Evolutionary conservation across 108 stramenopile genomes (phyloP), one percentile per base, ranked within the genome.

Genomic region (Skeletonema grethae): DNA sequence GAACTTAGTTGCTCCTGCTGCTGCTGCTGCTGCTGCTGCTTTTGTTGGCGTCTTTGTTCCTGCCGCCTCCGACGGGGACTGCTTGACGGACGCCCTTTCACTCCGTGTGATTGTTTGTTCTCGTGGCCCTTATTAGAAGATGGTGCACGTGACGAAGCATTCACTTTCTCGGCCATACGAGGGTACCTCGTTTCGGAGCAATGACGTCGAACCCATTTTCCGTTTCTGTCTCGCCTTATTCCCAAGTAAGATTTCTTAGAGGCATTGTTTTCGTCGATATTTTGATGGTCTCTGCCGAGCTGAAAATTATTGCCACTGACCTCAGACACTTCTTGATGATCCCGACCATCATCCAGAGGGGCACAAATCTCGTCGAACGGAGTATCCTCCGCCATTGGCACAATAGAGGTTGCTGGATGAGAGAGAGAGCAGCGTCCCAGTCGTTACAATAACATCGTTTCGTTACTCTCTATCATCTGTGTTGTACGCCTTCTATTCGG

Each of bases 101-200:
- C 41, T 43, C 5, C 41, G 11, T 9, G 12, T 39, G 38, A 12
- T 39, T 48, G 46, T 13, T 48, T 48, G 50, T 53, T 22, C 50
- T 53, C 22, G 50, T 43, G 41, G 24, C 22, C 50, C 24, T 24
- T 53, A 22, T 24, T 53, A 24, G 48, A 7, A 3, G 63, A 57
- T 41, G 12, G 15, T n/a, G 29, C 18, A 32, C 38, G 35, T 13
- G 71, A 35, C 22, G 72, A 64, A 7, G 36, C 28, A 3, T 63
- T 53, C 1, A 31, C 63, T 7, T 55, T 45, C 13, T 61, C 66
- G 13, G 73, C 73, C 65, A 75, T 36, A 53, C 66, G 73, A 13
- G 73, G 73, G 61, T 65, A 75, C 50, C 73, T 59, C 45, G 61
- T 75, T 61, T 75, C 65, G 6, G 73, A 75, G 25, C 65, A 45